phyloP scores from a whole-genome alignment of 1,139 yeast species.

The Kurtzmaniella quercitrusa region DNA sequence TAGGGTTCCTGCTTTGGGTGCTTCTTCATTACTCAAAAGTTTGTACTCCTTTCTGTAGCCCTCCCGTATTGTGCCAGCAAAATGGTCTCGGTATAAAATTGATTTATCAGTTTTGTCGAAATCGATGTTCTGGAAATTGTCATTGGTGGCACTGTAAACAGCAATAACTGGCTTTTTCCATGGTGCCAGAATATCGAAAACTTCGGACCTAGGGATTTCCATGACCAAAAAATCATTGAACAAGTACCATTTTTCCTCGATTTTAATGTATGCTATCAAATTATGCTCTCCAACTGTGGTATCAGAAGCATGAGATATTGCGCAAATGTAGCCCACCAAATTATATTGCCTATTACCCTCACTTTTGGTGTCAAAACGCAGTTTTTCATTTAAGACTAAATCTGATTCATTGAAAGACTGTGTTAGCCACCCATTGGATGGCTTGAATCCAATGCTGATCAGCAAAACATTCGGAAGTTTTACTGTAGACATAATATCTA shows the following conservation, averaged over 20 bases:
- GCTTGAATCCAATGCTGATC: constrained; percentile 21
- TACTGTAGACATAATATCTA: background rate
- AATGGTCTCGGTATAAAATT: constrained; percentile 71
- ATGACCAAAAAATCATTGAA: constrained; percentile 93
- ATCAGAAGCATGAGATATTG: constrained; percentile 55
- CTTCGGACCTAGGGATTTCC: constrained; percentile 70
- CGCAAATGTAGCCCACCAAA: constrained; percentile 65
- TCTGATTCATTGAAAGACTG: constrained; percentile 47
- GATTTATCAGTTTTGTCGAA: constrained; percentile 44
- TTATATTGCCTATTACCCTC: constrained; percentile 36
- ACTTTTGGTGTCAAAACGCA: background rate
- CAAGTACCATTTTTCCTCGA: constrained; percentile 68
- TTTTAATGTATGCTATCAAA: constrained; percentile 55
- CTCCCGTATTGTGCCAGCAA: constrained; percentile 67
- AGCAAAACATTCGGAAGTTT: constrained; percentile 19
- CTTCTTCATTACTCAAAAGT: constrained; percentile 60
- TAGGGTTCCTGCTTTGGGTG: constrained; percentile 69
- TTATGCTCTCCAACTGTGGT: constrained; percentile 46
- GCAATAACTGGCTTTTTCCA: constrained; percentile 87
- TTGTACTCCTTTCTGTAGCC: constrained; percentile 59
- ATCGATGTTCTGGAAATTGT: constrained; percentile 13
- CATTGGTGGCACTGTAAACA: constrained; percentile 41
- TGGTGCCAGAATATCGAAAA: constrained; percentile 58
- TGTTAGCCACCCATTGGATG: constrained; percentile 49
- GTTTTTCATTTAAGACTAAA: constrained; percentile 11